Percentiles rank a stretch among this genome's conserved stretches.
Conservation (phyloP, 2,329 filamentous ascomycete genomes). For the Coccinonectria pachysandricola region DNA sequence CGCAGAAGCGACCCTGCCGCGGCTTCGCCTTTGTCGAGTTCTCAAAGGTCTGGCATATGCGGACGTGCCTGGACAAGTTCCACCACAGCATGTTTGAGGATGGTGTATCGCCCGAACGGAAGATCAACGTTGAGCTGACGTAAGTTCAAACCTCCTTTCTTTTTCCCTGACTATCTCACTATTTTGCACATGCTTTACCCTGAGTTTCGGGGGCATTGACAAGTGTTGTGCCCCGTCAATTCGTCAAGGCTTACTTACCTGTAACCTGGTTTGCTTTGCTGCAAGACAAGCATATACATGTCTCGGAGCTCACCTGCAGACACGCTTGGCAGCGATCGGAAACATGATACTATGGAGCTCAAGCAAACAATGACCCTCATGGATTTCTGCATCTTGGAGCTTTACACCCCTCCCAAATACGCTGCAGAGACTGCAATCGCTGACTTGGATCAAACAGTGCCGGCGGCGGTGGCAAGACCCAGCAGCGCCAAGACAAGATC, state of each 20-base stretch:
- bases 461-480: slow-evolving; percentile 74
- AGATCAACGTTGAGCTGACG: slow-evolving; percentile 90
- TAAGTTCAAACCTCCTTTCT: slow-evolving; percentile 31
- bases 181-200: no score
- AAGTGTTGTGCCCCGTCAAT: no score
- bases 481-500: slow-evolving; percentile 65
- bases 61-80: slow-evolving; percentile 82
- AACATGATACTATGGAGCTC: no score
- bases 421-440: neutral
- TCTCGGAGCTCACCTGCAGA: no score
- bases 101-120: slow-evolving; percentile 45
- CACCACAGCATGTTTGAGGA: slow-evolving; percentile 72
- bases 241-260: neutral
- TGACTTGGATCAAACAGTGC: no score
- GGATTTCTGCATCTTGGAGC: no score
- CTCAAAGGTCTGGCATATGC: slow-evolving; percentile 75
- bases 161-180: slow-evolving; percentile 2
- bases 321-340: no score
- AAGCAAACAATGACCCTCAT: no score
- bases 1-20: slow-evolving; percentile 43
- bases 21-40: slow-evolving; percentile 89
- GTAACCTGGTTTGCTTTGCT: slow-evolving; percentile 1
- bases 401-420: slow-evolving; percentile 1
- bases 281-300: no score
- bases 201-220: no score